Percentiles rank a stretch among this genome's conserved stretches.
phyloP scores from a whole-genome alignment of 2,329 filamentous ascomycete genomes.

The Nothopassalora personata region DNA sequence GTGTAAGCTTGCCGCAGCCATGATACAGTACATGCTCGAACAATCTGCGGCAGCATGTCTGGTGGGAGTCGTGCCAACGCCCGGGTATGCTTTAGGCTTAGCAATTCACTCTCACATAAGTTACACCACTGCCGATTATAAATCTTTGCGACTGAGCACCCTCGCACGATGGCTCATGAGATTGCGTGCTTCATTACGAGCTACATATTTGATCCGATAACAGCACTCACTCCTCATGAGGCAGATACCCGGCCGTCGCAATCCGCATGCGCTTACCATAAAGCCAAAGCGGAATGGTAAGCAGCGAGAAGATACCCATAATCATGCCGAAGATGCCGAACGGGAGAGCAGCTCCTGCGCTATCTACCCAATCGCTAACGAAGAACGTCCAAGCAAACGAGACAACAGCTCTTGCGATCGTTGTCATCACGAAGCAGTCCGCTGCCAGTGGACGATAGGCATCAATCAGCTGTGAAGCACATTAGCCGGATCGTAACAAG shows the following conservation, averaged over 20 bases:
- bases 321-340: constrained; percentile 52
- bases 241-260: constrained; percentile 32
- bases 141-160: too few species aligned
- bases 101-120: constrained; percentile 6
- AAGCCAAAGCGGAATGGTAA: constrained; percentile 36
- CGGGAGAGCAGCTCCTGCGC: constrained; percentile 42
- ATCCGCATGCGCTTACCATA: constrained; percentile 40
- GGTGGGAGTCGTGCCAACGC: constrained; percentile 8
- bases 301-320: constrained; percentile 45
- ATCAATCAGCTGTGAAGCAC: constrained; percentile 43
- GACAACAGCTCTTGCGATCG: constrained; percentile 46
- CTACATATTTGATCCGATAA: not conserved
- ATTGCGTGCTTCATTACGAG: constrained; percentile 17
- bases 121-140: constrained; percentile 33
- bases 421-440: constrained; percentile 52
- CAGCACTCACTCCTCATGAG: constrained; percentile 5
- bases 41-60: constrained; percentile 14
- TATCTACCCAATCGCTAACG: constrained; percentile 44
- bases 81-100: constrained; percentile 8
- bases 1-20: not conserved
- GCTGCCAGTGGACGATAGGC: constrained; percentile 44
- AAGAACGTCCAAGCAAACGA: constrained; percentile 54
- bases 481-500: constrained; percentile 3
- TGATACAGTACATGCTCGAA: constrained; percentile 18
- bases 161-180: too few species aligned